Percentiles rank a stretch among this genome's conserved stretches.
phyloP scores from a whole-genome alignment of 1,139 yeast genomes.

The Zygosaccharomyces pseudobailii region DNA sequence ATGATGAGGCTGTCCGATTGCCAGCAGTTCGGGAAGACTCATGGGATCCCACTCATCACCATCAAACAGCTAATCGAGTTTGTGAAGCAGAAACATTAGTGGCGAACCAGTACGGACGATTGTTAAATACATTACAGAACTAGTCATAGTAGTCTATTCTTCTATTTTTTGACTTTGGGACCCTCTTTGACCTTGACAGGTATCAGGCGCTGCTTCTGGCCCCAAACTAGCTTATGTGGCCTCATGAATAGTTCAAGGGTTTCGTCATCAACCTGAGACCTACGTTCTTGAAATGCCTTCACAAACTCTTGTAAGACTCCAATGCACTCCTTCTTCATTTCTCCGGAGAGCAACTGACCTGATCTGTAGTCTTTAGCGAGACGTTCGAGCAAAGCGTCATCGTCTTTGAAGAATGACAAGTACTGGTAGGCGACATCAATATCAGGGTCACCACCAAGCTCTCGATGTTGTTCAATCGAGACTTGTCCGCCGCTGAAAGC shows the following conservation, averaged over 20 bases:
- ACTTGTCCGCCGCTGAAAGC: slow-evolving; percentile 96
- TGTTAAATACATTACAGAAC: background rate
- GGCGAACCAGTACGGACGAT: background rate
- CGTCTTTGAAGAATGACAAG: slow-evolving; percentile 80
- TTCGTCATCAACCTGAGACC: slow-evolving; percentile 63
- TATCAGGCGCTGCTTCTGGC: slow-evolving; percentile 64
- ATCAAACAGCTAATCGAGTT: slow-evolving; percentile 59
- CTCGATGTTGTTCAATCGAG: slow-evolving; percentile 84
- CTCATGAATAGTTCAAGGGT: slow-evolving; percentile 70
- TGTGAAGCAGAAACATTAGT: slow-evolving; percentile 1
- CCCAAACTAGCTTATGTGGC: slow-evolving; percentile 77
- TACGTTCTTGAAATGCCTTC: slow-evolving; percentile 71
- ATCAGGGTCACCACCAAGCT: slow-evolving; percentile 88
- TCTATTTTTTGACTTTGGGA: slow-evolving; percentile 6
- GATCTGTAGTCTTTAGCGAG: slow-evolving; percentile 62
- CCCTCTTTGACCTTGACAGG: slow-evolving; percentile 46
- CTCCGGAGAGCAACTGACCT: slow-evolving; percentile 88
- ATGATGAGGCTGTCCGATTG: slow-evolving; percentile 96
- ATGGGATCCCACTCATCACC: slow-evolving; percentile 66
- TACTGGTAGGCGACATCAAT: slow-evolving; percentile 95
- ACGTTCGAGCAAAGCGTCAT: slow-evolving; percentile 69
- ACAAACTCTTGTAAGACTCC: slow-evolving; percentile 76
- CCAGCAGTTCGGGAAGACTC: slow-evolving; percentile 57
- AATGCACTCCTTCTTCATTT: slow-evolving; percentile 86
- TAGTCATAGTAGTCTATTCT: background rate